A percentile compares a stretch with the other conserved stretches of the same genome.
phyloP scores from a whole-genome alignment of 805 yeast genomes.

The Lipomyces sp. region DNA sequence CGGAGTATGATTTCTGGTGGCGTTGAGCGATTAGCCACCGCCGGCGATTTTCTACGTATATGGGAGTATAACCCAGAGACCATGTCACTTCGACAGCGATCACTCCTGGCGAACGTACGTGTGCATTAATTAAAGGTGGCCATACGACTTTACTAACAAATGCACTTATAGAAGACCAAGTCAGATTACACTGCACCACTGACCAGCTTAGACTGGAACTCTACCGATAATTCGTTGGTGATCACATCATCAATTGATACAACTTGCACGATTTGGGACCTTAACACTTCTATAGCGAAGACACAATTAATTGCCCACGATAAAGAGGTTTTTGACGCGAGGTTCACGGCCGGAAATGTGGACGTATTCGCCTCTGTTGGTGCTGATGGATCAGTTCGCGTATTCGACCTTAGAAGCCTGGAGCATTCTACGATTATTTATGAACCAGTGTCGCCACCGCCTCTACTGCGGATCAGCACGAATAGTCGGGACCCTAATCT shows the following conservation, averaged over 20 bases:
- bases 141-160: neutral
- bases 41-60: slow-evolving; percentile 72
- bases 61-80: slow-evolving; percentile 56
- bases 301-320: slow-evolving; percentile 97
- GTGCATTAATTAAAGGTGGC: neutral
- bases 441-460: slow-evolving; percentile 59
- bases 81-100: slow-evolving; percentile 48
- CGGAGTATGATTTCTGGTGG: slow-evolving; percentile 37
- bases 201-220: slow-evolving; percentile 93
- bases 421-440: slow-evolving; percentile 95
- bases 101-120: slow-evolving; percentile 46
- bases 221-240: slow-evolving; percentile 65
- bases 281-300: slow-evolving; percentile 69
- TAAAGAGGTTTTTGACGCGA: slow-evolving; percentile 90
- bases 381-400: slow-evolving; percentile 91
- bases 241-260: slow-evolving; percentile 92
- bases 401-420: slow-evolving; percentile 76
- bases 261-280: slow-evolving; percentile 96
- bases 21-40: slow-evolving; percentile 61
- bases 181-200: slow-evolving; percentile 74
- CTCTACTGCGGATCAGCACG: slow-evolving; percentile 76
- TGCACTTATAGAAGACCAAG: slow-evolving; percentile 43
- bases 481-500: slow-evolving; percentile 81
- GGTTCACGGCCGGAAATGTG: slow-evolving; percentile 73
- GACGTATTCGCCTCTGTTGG: slow-evolving; percentile 90